Evolutionary conservation across 2,329 filamentous ascomycete genomes (phyloP).

Genomic region (Diaporthe citri): DNA sequence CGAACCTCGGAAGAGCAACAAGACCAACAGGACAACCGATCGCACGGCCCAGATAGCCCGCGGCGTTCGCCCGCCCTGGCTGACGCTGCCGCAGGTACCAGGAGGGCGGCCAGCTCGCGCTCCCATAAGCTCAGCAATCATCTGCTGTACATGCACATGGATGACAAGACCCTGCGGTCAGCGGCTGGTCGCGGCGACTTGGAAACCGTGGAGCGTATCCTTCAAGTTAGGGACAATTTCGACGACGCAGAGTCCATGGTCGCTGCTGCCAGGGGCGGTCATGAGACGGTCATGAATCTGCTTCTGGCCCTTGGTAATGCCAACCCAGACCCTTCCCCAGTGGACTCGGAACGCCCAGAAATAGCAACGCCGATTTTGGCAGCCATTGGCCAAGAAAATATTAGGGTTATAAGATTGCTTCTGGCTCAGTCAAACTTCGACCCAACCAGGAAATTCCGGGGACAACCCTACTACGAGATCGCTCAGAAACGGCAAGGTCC

Average conservation of each 20-base stretch:
- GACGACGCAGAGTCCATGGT: constrained; percentile 90
- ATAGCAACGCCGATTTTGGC: constrained; percentile 93
- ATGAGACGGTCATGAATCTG: constrained; percentile 87
- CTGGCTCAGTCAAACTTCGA: constrained; percentile 84
- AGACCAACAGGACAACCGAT: constrained; percentile 61
- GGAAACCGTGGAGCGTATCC: constrained; percentile 70
- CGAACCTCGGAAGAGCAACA: constrained; percentile 68
- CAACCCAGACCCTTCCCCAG: constrained; percentile 76
- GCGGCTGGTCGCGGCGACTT: constrained; percentile 73
- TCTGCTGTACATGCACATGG: constrained; percentile 72
- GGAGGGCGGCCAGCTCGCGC: constrained; percentile 67
- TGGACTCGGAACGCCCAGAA: constrained; percentile 67
- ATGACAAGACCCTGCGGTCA: constrained; percentile 71
- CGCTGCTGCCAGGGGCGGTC: constrained; percentile 90
- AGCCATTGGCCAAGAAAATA: constrained; percentile 89
- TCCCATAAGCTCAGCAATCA: constrained; percentile 76
- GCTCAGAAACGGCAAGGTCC: constrained; percentile 86
- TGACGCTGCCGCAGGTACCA: constrained; percentile 50
- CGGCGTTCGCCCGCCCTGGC: constrained; percentile 65
- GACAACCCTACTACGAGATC: constrained; percentile 88
- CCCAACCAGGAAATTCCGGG: constrained; percentile 81
- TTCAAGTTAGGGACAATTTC: constrained; percentile 71
- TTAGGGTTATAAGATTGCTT: constrained; percentile 85
- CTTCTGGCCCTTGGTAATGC: constrained; percentile 76
- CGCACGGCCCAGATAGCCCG: constrained; percentile 69